phyloP scores from a whole-genome alignment of 345 rosid species.

The Syzygium oleosum region DNA sequence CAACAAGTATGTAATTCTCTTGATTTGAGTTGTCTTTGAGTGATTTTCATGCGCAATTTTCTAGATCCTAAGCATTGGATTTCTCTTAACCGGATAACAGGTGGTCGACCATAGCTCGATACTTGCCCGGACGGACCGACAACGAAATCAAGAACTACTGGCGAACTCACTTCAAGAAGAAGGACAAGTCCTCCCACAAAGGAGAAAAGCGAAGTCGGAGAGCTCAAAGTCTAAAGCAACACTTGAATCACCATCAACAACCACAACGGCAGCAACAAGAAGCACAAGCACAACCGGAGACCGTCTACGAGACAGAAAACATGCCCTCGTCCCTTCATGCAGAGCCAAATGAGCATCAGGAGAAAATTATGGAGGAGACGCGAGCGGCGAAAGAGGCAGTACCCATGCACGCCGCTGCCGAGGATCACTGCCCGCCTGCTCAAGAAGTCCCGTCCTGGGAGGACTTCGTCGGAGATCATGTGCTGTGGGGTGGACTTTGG shows the following conservation, averaged over 20 bases:
- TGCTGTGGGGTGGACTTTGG: conserved; percentile 45
- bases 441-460: conserved; percentile 14
- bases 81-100: conserved; percentile 11
- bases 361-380: background rate
- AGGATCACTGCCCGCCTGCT: conserved; percentile 19
- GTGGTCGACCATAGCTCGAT: conserved; percentile 92
- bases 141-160: conserved; percentile 93
- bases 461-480: conserved; percentile 26
- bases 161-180: conserved; percentile 85
- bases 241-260: background rate
- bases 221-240: conserved; percentile 2
- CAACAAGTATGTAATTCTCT: conserved; percentile 48
- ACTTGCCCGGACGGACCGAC: conserved; percentile 89
- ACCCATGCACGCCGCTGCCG: background rate
- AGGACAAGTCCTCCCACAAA: conserved; percentile 13
- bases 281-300: background rate
- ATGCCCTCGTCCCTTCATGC: background rate
- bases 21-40: background rate
- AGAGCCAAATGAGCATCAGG: background rate
- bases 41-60: background rate
- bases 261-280: conserved; percentile 1
- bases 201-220: conserved; percentile 19
- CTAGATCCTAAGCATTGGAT: background rate
- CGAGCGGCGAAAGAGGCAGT: background rate
- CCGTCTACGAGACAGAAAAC: background rate